Evolutionary conservation across 495 filamentous ascomycete species (phyloP).

Genomic region (Aspergillus egyptiacus): DNA sequence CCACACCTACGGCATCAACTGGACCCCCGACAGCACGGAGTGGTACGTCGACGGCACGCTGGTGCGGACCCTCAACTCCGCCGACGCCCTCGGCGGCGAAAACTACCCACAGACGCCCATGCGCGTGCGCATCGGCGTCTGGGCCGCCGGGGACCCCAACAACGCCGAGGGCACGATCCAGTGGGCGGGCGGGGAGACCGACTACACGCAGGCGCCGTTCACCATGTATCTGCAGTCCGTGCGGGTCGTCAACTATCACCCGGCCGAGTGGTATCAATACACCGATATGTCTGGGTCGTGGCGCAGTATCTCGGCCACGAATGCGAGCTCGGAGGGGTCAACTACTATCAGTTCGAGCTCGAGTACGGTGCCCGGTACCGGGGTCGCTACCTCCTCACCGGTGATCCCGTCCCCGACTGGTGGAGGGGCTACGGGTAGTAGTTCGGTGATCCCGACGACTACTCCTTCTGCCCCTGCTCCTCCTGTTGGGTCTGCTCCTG

Average conservation of each 20-base stretch:
- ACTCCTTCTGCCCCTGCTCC: no score
- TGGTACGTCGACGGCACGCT: slow-evolving; percentile 74
- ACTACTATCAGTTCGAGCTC: no score
- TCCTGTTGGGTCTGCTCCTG: no score
- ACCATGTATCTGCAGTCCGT: slow-evolving; percentile 58
- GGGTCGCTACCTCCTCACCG: no score
- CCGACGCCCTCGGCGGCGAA: slow-evolving; percentile 53
- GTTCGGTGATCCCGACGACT: no score
- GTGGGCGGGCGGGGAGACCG: slow-evolving; percentile 70
- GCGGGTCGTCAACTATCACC: slow-evolving; percentile 33
- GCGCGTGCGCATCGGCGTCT: slow-evolving; percentile 72
- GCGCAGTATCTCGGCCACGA: slow-evolving; percentile 28
- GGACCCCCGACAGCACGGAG: slow-evolving; percentile 63
- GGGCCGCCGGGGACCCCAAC: slow-evolving; percentile 70
- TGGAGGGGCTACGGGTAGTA: no score
- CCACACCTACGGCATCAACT: slow-evolving; percentile 80
- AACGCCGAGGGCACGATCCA: slow-evolving; percentile 52
- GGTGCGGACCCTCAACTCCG: slow-evolving; percentile 61
- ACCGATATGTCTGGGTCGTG: slow-evolving; percentile 31
- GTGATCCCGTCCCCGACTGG: no score
- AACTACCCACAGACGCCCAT: slow-evolving; percentile 90
- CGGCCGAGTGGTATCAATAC: slow-evolving; percentile 31
- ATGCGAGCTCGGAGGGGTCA: no score
- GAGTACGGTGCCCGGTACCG: no score
- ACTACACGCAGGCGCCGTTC: slow-evolving; percentile 61